A percentile compares a stretch with the other conserved stretches of the same genome.
phyloP scores from a whole-genome alignment of 257 asterid genomes.

The Solanum infundibuliforme region DNA sequence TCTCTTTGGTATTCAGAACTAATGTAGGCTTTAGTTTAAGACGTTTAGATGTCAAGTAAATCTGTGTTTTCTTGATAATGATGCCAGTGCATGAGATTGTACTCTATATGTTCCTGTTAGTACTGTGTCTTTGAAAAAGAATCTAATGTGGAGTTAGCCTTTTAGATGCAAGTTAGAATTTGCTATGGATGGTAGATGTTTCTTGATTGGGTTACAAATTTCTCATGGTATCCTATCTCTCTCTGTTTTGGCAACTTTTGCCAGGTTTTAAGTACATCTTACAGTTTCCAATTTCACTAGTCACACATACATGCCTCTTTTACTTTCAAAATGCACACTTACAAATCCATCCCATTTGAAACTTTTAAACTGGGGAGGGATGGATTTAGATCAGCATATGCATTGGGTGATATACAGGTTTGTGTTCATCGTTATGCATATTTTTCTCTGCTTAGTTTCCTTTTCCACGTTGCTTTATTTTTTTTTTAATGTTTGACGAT shows the following conservation, averaged over 20 bases:
- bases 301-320: neutral
- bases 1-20: neutral
- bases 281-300: neutral
- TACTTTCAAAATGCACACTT: neutral
- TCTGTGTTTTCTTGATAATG: neutral
- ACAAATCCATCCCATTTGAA: neutral
- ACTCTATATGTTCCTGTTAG: neutral
- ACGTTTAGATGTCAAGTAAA: neutral
- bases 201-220: neutral
- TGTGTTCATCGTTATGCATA: neutral
- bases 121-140: neutral
- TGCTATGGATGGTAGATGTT: neutral
- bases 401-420: neutral
- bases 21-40: neutral
- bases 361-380: neutral
- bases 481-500: neutral
- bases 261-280: neutral
- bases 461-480: neutral
- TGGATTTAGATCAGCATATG: neutral
- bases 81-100: neutral
- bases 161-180: neutral
- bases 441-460: neutral
- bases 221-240: neutral
- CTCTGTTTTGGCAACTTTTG: neutral
- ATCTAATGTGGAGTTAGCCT: neutral